Conservation (phyloP, 768 basidiomycete species). For the Pleurotus giganteus region DNA sequence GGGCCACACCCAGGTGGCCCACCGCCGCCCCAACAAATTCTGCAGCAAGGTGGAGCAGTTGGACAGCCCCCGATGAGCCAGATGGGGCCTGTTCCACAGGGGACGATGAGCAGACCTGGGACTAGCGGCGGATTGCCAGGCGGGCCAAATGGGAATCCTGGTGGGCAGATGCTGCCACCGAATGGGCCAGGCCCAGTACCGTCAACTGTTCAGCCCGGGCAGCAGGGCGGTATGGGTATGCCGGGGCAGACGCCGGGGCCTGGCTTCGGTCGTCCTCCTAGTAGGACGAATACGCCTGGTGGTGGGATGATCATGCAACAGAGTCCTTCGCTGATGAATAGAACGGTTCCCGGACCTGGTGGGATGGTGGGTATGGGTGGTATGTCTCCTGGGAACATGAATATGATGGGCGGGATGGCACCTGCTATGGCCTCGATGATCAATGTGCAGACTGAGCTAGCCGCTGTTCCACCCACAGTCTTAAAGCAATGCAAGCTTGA, state of each 20-base stretch:
- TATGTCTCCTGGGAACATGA: constrained; percentile 12
- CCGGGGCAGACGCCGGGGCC: constrained; percentile 24
- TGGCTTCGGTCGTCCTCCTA: constrained; percentile 49
- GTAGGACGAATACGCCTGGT: constrained; percentile 56
- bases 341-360: constrained; percentile 37
- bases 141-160: constrained; percentile 31
- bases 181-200: constrained; percentile 26
- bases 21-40: constrained; percentile 21
- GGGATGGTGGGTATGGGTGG: constrained; percentile 13
- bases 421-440: constrained; percentile 39
- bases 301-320: constrained; percentile 46
- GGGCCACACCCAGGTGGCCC: neutral
- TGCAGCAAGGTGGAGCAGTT: constrained; percentile 20
- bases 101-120: constrained; percentile 7
- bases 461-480: constrained; percentile 29
- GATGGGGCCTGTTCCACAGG: constrained; percentile 46
- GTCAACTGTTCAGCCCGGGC: constrained; percentile 6
- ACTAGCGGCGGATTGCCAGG: neutral
- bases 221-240: constrained; percentile 7
- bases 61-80: constrained; percentile 43
- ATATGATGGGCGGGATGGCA: constrained; percentile 11
- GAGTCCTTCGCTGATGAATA: constrained; percentile 56
- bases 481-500: constrained; percentile 23
- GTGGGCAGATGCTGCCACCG: constrained; percentile 48
- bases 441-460: neutral